Evolutionary conservation across 2,329 filamentous ascomycete species (phyloP).

Genomic region (Arachnopeziza araneosa): DNA sequence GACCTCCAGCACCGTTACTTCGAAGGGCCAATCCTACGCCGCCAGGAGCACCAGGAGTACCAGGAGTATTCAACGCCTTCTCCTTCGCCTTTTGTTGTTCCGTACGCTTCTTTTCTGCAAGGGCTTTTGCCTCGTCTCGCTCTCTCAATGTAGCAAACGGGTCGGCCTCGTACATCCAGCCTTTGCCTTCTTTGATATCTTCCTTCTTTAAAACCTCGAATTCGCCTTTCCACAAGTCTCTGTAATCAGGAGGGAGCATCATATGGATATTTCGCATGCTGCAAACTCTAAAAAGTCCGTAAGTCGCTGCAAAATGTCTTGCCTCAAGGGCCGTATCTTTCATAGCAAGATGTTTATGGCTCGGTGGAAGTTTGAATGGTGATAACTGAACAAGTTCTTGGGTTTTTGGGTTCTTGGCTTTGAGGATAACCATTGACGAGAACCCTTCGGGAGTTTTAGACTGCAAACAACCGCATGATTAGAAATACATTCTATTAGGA

Average conservation of each 20-base stretch:
- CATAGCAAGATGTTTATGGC: slow-evolving; percentile 68
- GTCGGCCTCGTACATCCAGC: slow-evolving; percentile 93
- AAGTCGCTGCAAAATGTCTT: slow-evolving; percentile 87
- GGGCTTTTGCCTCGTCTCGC: slow-evolving; percentile 69
- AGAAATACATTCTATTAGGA: background rate
- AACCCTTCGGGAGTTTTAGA: slow-evolving; percentile 68
- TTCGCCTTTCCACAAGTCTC: slow-evolving; percentile 81
- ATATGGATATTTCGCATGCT: slow-evolving; percentile 96
- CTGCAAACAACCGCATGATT: slow-evolving; percentile 27
- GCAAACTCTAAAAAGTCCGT: slow-evolving; percentile 83
- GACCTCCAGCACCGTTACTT: slow-evolving; percentile 36
- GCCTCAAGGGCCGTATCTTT: slow-evolving; percentile 83
- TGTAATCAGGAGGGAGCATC: slow-evolving; percentile 86
- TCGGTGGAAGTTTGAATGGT: slow-evolving; percentile 73
- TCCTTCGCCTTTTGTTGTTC: slow-evolving; percentile 63
- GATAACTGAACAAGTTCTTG: slow-evolving; percentile 69
- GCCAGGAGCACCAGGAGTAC: slow-evolving; percentile 53
- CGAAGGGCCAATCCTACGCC: slow-evolving; percentile 42
- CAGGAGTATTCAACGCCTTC: slow-evolving; percentile 63
- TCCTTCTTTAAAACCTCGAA: slow-evolving; percentile 77
- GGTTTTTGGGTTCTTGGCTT: slow-evolving; percentile 72
- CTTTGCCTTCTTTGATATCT: slow-evolving; percentile 72
- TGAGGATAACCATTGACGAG: slow-evolving; percentile 76
- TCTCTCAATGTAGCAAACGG: slow-evolving; percentile 80
- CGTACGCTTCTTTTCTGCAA: slow-evolving; percentile 72